A percentile compares a stretch with the other conserved stretches of the same genome.
Conservation (phyloP, 306 rosid species). For the Citrullus mucosospermus region DNA sequence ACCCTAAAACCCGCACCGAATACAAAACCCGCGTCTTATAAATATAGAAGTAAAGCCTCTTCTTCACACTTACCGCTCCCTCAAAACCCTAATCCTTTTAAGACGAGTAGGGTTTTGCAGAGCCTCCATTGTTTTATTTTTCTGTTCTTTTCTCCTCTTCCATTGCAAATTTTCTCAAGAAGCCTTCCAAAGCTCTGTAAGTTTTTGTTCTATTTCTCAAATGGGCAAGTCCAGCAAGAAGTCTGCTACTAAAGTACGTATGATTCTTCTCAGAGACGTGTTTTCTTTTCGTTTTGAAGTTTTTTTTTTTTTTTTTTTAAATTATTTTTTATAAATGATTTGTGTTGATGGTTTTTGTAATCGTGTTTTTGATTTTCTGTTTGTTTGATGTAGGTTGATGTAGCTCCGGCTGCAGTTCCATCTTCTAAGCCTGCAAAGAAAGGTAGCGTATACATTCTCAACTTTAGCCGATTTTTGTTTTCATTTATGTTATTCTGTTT, state of each 20-base stretch:
- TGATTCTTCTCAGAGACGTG: not conserved
- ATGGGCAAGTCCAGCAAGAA: constrained; percentile 86
- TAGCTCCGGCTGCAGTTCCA: constrained; percentile 41
- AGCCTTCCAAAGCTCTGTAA: not conserved
- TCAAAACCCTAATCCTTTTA: constrained; percentile 3
- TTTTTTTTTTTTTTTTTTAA: not conserved
- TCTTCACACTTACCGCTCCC: not conserved
- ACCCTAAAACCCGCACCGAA: constrained; percentile 7
- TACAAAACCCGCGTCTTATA: not conserved
- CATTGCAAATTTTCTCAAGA: not conserved
- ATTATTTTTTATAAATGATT: not conserved
- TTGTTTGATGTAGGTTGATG: constrained; percentile 36
- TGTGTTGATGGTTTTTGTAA: not conserved
- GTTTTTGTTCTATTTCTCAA: not conserved
- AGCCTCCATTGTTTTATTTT: not conserved
- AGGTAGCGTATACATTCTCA: constrained; percentile 18
- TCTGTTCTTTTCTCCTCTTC: not conserved
- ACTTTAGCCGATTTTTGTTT: not conserved
- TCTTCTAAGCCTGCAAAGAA: constrained; percentile 42
- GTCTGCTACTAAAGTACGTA: constrained; percentile 58
- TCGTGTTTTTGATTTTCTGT: not conserved
- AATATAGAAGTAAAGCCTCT: not conserved
- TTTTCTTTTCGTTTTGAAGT: not conserved
- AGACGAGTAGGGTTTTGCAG: constrained; percentile 1
- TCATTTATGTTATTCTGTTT: not conserved